Conservation (phyloP, 352 stramenopile species). For the Phytophthora quininea region DNA sequence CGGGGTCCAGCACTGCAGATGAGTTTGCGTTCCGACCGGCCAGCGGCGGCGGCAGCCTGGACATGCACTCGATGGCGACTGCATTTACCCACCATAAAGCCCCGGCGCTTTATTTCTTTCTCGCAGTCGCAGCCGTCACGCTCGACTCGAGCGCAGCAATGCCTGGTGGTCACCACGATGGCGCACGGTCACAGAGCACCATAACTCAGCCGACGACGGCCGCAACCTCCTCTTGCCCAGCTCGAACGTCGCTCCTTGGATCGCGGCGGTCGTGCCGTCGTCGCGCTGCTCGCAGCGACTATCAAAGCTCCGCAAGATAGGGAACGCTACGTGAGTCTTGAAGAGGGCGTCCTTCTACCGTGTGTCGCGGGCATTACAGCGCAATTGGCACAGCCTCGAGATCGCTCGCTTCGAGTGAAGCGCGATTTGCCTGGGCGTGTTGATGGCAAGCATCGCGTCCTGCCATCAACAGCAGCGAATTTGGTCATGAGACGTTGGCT, state of each 20-base stretch:
- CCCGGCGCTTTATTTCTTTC: slow-evolving; percentile 14
- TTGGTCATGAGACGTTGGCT: too few species aligned
- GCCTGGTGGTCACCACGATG: background rate
- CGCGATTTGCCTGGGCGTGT: slow-evolving; percentile 17
- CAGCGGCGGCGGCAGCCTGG: slow-evolving; percentile 4
- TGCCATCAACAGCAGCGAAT: background rate
- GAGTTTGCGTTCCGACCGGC: background rate
- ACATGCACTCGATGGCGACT: slow-evolving; percentile 13
- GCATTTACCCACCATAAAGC: slow-evolving; percentile 25
- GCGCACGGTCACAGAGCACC: too few species aligned
- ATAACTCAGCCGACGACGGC: background rate
- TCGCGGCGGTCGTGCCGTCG: slow-evolving; percentile 1
- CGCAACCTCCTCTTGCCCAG: slow-evolving; percentile 16
- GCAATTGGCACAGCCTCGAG: background rate
- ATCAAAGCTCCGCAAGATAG: slow-evolving; percentile 14
- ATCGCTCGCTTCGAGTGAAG: slow-evolving; percentile 8
- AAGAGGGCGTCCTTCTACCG: slow-evolving; percentile 10
- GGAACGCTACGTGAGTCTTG: background rate
- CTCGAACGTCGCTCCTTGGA: slow-evolving; percentile 28
- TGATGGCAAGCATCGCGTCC: background rate
- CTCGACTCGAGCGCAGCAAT: background rate
- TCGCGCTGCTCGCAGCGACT: slow-evolving; percentile 8
- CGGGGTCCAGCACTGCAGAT: background rate
- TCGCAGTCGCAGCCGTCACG: slow-evolving; percentile 6
- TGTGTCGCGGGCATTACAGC: slow-evolving; percentile 24